Base-by-base conservation (phyloP, 1,139 yeast species). In the Hemisphaericaspora subhashii region DNA sequence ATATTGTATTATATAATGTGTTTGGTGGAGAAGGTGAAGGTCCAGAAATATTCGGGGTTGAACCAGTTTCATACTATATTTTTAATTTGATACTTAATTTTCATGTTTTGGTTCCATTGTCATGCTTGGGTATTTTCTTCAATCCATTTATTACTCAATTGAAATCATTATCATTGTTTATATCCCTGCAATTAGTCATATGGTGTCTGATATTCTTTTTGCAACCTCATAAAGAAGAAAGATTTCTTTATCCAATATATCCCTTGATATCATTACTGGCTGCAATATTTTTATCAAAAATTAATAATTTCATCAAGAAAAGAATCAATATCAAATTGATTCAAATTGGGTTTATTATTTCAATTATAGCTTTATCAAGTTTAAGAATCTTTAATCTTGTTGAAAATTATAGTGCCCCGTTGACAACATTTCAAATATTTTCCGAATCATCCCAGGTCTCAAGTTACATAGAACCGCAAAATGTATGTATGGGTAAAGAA, bases 141-240 rank as follows among this genome's bases (percentile, higher is more conserved):
- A 56, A 48, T 43, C 50, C 50, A 11, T 25, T 48, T 3, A 27
- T 46, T 3, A 32, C 49, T 7, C 41, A 42, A 15, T 40, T 53
- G 5, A 41, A 36, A 28, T 20, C 26, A 14, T 38, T 45, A 24
- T 34, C 42, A 16, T 5, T 16, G 4, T 20, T 45, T n/a, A 33
- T 44, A 16, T 48, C 64, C n/a, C 29, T 50, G 2, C 76, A 76
- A 1, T 55, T 86, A 23, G 41, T 74, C 3, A 36, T 85, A 0
- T 90, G 98, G 98, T 56, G 75, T 18, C 62, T 60, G 0, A 72
- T 89, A 3, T 87, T 90, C 55, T 70, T 74, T 41, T 47, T 63
- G 6, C 97, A 89, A 53, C 94, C 96, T 2, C 98, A 90, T 58
- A 92, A 92, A 57, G 98, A 90, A 58, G 98, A 90, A 58, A 70